phyloP scores from a whole-genome alignment of 192 early-diverging fungal genomes.

The Coemansia sp. region DNA sequence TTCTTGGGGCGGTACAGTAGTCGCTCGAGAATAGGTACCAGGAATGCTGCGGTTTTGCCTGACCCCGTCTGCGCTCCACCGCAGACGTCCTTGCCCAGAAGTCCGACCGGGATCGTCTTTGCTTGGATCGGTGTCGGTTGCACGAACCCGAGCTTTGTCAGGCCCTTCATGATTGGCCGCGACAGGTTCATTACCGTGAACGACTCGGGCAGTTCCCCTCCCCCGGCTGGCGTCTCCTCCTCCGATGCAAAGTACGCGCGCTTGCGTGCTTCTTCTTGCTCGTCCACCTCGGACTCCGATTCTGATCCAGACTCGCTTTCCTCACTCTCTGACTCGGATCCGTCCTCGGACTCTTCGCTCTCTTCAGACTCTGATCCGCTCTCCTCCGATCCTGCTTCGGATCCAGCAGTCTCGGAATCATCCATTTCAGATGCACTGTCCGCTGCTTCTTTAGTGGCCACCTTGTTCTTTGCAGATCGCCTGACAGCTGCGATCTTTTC shows the following conservation, averaged over 20 bases:
- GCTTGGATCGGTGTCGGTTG: conserved; percentile 96
- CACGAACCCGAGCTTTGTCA: conserved; percentile 83
- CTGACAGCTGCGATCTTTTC: conserved; percentile 47
- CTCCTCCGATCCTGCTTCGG: conserved; percentile 8
- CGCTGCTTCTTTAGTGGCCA: conserved; percentile 23
- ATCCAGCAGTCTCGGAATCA: no score
- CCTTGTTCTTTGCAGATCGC: conserved; percentile 43
- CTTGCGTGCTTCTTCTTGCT: conserved; percentile 48
- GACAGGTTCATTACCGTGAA: conserved; percentile 93
- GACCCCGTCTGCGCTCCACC: conserved; percentile 98
- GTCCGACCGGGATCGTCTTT: conserved; percentile 86
- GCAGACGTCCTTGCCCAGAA: conserved; percentile 97
- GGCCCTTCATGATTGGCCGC: conserved; percentile 90
- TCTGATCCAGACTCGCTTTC: conserved; percentile 9
- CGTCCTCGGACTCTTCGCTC: conserved; percentile 28
- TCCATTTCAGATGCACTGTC: conserved; percentile 17
- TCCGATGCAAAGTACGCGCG: conserved; percentile 54
- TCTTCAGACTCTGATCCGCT: conserved; percentile 26
- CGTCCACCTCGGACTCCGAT: conserved; percentile 45
- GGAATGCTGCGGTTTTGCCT: conserved; percentile 97
- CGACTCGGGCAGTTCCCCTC: conserved; percentile 63
- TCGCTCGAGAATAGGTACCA: conserved; percentile 94
- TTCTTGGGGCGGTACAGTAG: conserved; percentile 87
- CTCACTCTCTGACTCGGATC: conserved; percentile 11
- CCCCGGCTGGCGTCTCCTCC: conserved; percentile 38